These are phyloP conservation scores for Viola pubescens DNA, from an alignment of 441 rosid genomes.

Conservation along the genomic window DNA sequence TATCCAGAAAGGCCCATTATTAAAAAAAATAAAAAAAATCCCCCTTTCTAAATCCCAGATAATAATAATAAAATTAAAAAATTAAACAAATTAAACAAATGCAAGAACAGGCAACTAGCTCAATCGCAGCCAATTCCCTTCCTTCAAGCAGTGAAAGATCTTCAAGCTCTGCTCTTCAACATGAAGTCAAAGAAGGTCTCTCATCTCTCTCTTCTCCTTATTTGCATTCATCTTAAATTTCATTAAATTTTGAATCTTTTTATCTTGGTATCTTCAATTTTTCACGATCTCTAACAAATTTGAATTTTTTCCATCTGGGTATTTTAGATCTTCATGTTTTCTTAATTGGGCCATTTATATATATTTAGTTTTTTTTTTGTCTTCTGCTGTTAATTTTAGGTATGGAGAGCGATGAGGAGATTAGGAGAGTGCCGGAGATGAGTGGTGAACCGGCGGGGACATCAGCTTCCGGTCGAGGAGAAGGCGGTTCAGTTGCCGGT, in stretches of 20 bases:
- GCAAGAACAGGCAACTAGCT: slow-evolving; percentile 72
- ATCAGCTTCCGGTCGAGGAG: slow-evolving; percentile 41
- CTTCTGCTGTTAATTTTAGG: slow-evolving; percentile 30
- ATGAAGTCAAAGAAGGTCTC: slow-evolving; percentile 73
- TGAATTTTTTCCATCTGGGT: slow-evolving; percentile 11
- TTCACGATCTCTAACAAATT: background rate
- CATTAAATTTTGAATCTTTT: background rate
- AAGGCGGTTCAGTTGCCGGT: slow-evolving; percentile 36
- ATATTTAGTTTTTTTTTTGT: background rate
- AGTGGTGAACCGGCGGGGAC: slow-evolving; percentile 54
- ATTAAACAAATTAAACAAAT: slow-evolving; percentile 26
- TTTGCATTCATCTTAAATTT: background rate
- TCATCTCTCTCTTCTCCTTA: background rate
- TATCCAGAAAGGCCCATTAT: background rate
- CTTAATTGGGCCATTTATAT: background rate
- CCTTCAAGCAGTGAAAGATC: slow-evolving; percentile 90
- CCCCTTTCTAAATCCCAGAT: too few species aligned
- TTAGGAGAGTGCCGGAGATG: slow-evolving; percentile 86
- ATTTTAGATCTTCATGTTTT: background rate
- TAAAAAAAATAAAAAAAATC: background rate
- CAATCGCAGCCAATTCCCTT: slow-evolving; percentile 65
- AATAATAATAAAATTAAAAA: too few species aligned
- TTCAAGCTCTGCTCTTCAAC: slow-evolving; percentile 67
- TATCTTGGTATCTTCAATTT: background rate
- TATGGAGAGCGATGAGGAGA: slow-evolving; percentile 94